Conservation (phyloP, 345 rosid species). For the Durio zibethinus region DNA sequence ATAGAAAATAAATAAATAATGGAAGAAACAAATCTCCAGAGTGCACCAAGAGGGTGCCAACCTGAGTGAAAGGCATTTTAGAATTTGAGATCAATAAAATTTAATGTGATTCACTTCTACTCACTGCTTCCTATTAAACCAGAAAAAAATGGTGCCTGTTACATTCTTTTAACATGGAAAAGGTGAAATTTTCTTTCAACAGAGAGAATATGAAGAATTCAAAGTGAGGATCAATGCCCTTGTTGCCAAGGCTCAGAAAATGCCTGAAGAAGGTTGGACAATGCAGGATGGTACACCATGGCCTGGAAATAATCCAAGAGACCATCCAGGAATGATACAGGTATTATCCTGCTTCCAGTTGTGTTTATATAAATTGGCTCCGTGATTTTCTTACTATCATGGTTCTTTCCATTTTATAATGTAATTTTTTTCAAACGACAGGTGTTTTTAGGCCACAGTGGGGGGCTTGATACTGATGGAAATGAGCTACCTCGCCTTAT, state of each 20-base stretch:
- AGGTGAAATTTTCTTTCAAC: constrained; percentile 16
- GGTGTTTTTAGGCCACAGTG: constrained; percentile 99
- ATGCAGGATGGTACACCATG: constrained; percentile 99
- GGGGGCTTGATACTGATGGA: constrained; percentile 97
- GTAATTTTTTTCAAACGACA: constrained; percentile 23
- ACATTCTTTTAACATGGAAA: not conserved
- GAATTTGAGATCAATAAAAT: not conserved
- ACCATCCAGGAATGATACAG: constrained; percentile 99
- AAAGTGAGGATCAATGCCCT: constrained; percentile 98
- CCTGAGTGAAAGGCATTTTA: not conserved
- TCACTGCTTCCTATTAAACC: not conserved
- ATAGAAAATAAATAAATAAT: not conserved
- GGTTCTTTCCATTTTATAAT: not conserved
- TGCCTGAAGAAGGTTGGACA: constrained; percentile 99
- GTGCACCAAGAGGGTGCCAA: not conserved
- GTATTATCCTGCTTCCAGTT: constrained; percentile 27
- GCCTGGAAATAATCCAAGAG: constrained; percentile 99
- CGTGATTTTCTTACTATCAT: not conserved
- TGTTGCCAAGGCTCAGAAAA: constrained; percentile 95
- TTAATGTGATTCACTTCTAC: not conserved
- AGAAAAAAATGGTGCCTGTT: not conserved
- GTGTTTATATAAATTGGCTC: not conserved
- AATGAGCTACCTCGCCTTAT: constrained; percentile 98
- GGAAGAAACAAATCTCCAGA: not conserved
- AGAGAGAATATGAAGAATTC: constrained; percentile 99